Conservation (phyloP, 2,329 filamentous ascomycete species). For the Phyllosticta capitalensis region DNA sequence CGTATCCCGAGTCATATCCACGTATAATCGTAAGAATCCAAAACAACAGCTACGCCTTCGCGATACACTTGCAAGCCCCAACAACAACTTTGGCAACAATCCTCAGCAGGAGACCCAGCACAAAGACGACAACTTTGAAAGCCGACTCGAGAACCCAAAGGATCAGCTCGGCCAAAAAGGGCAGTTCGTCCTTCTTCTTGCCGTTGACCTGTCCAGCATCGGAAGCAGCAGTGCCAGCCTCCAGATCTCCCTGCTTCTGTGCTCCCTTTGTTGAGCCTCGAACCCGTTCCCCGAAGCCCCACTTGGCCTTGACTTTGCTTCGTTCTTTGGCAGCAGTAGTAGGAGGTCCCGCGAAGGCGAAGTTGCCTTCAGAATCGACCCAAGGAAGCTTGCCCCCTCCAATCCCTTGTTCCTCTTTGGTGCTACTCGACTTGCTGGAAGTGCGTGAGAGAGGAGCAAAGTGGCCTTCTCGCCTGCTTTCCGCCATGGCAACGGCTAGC, state of each 20-base stretch:
- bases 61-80: constrained; percentile 27
- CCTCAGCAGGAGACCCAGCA: constrained; percentile 33
- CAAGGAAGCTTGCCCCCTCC: not conserved
- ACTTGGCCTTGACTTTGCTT: not conserved
- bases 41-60: constrained; percentile 20
- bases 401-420: not conserved
- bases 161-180: constrained; percentile 29
- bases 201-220: not conserved
- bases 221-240: not conserved
- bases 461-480: constrained; percentile 28
- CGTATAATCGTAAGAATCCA: not conserved
- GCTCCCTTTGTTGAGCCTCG: constrained; percentile 10
- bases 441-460: not conserved
- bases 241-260: constrained; percentile 18
- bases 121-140: constrained; percentile 34
- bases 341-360: constrained; percentile 11
- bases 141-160: constrained; percentile 31
- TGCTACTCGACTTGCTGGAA: not conserved
- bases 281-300: constrained; percentile 6
- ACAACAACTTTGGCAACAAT: constrained; percentile 31
- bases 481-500: constrained; percentile 36
- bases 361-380: not conserved
- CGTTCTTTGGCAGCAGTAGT: constrained; percentile 20
- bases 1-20: not conserved
- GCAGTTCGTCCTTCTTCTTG: constrained; percentile 11